phyloP scores from a whole-genome alignment of 768 basidiomycete species.

The Lentinus tigrinus region DNA sequence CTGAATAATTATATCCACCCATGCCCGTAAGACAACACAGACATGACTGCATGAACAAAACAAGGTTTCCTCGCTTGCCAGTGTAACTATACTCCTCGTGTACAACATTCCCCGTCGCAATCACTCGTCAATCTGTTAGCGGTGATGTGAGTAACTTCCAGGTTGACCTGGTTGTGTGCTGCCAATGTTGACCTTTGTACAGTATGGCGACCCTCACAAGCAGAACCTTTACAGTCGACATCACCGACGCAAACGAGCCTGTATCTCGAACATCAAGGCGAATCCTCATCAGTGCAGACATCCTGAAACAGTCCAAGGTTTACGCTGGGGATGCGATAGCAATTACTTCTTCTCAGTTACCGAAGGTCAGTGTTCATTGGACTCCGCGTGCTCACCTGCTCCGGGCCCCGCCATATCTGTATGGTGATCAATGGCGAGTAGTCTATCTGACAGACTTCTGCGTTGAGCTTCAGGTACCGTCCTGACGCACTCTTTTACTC shows the following conservation, averaged over 20 bases:
- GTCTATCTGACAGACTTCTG: not conserved
- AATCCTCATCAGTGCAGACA: slow-evolving; percentile 60
- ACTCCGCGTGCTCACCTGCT: not conserved
- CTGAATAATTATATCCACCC: no score
- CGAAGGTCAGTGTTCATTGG: slow-evolving; percentile 31
- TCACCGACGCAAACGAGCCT: slow-evolving; percentile 18
- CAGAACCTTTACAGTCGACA: slow-evolving; percentile 29
- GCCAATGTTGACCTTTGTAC: not conserved
- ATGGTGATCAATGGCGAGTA: no score
- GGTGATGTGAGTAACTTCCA: no score
- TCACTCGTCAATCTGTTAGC: no score
- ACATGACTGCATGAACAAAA: no score
- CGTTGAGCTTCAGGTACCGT: no score
- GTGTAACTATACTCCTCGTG: no score
- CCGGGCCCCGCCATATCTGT: not conserved
- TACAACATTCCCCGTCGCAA: no score
- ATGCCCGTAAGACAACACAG: no score
- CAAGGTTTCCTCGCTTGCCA: no score
- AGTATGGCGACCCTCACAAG: slow-evolving; percentile 23
- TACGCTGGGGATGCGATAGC: slow-evolving; percentile 70
- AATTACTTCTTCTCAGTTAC: slow-evolving; percentile 41
- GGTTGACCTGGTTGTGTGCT: no score
- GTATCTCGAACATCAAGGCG: slow-evolving; percentile 57
- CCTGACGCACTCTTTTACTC: no score
- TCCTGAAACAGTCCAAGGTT: slow-evolving; percentile 57